Conservation (phyloP, 495 filamentous ascomycete species). For the Penicillium antarcticum region DNA sequence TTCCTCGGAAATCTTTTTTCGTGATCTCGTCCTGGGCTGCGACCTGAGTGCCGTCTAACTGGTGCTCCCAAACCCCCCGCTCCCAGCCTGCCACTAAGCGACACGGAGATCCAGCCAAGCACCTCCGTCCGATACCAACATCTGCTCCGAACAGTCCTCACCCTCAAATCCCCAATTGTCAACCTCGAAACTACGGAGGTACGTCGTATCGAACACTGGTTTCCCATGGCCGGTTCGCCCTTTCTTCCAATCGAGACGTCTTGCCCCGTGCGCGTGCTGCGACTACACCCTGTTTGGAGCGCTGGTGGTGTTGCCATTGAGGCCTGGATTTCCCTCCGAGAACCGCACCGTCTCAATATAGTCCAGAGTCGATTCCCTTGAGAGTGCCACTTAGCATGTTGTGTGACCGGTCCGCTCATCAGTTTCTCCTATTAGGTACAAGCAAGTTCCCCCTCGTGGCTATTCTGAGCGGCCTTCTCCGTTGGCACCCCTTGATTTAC, state of each 20-base stretch:
- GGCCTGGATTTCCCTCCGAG: background rate
- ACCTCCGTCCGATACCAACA: conserved; percentile 32
- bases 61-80: conserved; percentile 30
- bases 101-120: conserved; percentile 42
- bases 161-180: conserved; percentile 20
- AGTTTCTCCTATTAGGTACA: conserved; percentile 29
- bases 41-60: conserved; percentile 16
- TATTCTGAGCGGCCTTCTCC: conserved; percentile 22
- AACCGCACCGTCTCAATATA: background rate
- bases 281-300: conserved; percentile 14
- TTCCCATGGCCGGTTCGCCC: conserved; percentile 3
- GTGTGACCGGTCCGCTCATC: conserved; percentile 28
- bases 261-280: conserved; percentile 28
- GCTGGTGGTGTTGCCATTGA: conserved; percentile 14
- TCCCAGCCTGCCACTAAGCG: conserved; percentile 44
- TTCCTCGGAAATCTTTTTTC: background rate
- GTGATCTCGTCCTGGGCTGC: conserved; percentile 10
- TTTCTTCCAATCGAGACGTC: conserved; percentile 11
- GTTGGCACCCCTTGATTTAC: conserved; percentile 17
- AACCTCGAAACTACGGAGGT: conserved; percentile 14
- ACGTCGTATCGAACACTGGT: conserved; percentile 3
- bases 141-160: conserved; percentile 10
- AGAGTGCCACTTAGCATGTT: background rate
- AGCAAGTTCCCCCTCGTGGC: conserved; percentile 28
- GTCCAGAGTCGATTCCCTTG: background rate